These are phyloP conservation scores for Paramecium tetraurelia DNA, from an alignment of 73 alveolate genomes.

Conservation along the genomic window DNA sequence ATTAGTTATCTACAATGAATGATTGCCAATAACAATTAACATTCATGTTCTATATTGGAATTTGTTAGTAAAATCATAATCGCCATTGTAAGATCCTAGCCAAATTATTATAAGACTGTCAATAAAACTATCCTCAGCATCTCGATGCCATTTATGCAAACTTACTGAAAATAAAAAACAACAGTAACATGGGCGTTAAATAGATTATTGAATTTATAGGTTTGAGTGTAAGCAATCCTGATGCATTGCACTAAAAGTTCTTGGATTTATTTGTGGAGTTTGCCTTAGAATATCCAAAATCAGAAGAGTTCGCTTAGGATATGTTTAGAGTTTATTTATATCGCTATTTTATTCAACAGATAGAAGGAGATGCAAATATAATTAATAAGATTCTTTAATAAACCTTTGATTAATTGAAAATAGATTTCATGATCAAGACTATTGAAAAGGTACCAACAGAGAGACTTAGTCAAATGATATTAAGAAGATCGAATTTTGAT, in stretches of 20 bases:
- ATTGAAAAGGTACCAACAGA: background rate
- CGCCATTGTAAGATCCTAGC: background rate
- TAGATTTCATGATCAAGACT: background rate
- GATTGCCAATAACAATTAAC: background rate
- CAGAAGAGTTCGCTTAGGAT: background rate
- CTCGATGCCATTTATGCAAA: background rate
- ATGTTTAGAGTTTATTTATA: background rate
- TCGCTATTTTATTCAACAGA: background rate
- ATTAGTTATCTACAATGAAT: background rate
- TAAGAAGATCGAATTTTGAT: background rate
- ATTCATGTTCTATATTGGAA: background rate
- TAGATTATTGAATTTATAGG: background rate
- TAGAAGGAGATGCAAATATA: background rate
- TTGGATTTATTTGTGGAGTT: background rate
- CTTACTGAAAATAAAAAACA: background rate
- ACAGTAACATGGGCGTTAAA: background rate
- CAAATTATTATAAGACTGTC: background rate
- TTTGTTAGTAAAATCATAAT: background rate
- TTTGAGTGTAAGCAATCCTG: background rate
- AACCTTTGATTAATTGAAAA: background rate
- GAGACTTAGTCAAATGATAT: background rate
- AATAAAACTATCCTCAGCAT: background rate
- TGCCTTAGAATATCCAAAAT: background rate
- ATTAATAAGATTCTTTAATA: background rate
- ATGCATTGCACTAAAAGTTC: background rate